Percentiles rank a stretch among this genome's conserved stretches.
These are phyloP conservation scores for Schoenoplectus triqueter DNA, from an alignment of 202 grass and related monocot species.

Conservation along the genomic window DNA sequence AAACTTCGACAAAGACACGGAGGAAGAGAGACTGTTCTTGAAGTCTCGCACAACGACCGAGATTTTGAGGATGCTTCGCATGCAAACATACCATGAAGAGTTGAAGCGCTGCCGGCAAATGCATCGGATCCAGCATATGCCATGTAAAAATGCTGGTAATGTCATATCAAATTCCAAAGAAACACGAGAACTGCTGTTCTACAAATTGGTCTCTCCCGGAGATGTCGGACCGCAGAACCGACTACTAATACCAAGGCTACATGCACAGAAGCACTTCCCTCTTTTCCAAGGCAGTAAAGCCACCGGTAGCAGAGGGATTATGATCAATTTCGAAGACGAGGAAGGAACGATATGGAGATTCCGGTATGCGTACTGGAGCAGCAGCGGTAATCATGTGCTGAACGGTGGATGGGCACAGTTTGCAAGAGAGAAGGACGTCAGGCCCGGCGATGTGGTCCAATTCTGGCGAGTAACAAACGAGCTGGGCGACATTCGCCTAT, in stretches of 20 bases:
- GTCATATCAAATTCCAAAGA: not conserved
- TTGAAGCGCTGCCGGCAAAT: not conserved
- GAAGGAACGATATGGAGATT: not conserved
- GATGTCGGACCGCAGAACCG: not conserved
- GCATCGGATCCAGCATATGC: not conserved
- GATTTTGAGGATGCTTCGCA: not conserved
- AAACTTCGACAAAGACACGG: not conserved
- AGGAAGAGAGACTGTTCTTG: not conserved
- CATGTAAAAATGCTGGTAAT: not conserved
- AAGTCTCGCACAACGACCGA: not conserved
- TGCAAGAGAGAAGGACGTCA: not conserved
- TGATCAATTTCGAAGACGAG: not conserved
- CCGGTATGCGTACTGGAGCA: not conserved
- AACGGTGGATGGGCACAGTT: slow-evolving; percentile 7
- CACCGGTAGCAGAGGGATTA: not conserved
- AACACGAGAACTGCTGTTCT: not conserved
- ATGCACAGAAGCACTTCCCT: not conserved
- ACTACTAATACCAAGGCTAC: not conserved
- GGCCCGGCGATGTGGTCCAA: not conserved
- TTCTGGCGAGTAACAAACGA: not conserved
- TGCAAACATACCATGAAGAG: not conserved
- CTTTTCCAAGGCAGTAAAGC: not conserved
- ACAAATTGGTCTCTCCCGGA: not conserved
- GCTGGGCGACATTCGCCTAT: not conserved
- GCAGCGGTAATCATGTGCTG: not conserved